Evolutionary conservation across 345 rosid genomes (phyloP), one percentile per base, ranked within the genome.

Genomic region (Sonneratia caseolaris): DNA sequence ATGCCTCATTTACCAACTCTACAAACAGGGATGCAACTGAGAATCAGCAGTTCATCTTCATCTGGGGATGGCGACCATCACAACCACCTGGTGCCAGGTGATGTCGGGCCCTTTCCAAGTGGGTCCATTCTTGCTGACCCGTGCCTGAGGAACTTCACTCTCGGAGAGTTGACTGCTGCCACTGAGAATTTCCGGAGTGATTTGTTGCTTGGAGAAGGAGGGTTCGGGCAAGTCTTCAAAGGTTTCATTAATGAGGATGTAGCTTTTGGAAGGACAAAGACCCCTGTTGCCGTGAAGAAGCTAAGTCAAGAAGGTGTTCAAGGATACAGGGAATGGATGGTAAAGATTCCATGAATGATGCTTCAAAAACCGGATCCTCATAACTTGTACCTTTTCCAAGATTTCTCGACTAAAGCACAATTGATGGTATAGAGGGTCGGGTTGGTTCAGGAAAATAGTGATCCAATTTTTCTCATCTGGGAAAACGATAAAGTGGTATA

Each of bases 221-320:
- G 77, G 61, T 67, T 73, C 27, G 76, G 76, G 0, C 10, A 45
- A 16, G 77, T 74, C 61, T 47, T 0, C 68, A 74, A 69, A 69
- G 69, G 76, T 43, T 43, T 57, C 62, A 56, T 68, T 22, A 22
- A 12, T n/a, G 72, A 24, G 59, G 64, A 47, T 35, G 1, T 14
- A 27, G 32, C 48, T 15, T 42, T 40, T 1, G 66, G 66, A 11
- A 55, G 67, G 43, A 40, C n/a, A 18, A 43, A 68, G 71, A 38
- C 71, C 3, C 8, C 40, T 37, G 45, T 73, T 5, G 71, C 71
- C 18, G 71, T 73, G 71, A 68, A 73, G 43, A 68, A 1, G 32
- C 68, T 55, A 27, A 55, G 24, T 1, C 27, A 2, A 3, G 71
- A 0, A 0, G 22, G 55, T 11, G 2, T 38, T n/a, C 68, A 56